These are phyloP conservation scores for Fragilariopsis cylindrus DNA, from an alignment of 108 stramenopile genomes.

Conservation along the genomic window DNA sequence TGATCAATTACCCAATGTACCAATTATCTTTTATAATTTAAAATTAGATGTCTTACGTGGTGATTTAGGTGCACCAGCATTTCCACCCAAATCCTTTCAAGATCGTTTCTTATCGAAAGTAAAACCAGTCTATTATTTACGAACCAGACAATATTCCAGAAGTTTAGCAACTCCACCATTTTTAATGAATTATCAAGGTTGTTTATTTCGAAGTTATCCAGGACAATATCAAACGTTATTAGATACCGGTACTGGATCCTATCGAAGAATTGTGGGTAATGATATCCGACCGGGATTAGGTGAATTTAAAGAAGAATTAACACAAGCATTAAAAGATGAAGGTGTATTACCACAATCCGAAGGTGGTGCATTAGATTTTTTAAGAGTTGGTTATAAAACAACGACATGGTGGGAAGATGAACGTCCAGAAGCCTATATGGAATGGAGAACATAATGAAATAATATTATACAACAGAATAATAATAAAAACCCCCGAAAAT, in stretches of 20 bases:
- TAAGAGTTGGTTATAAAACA: conserved; percentile 88
- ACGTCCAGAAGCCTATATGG: conserved; percentile 70
- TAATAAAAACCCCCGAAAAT: no score
- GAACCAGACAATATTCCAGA: conserved; percentile 91
- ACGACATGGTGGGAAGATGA: conserved; percentile 94
- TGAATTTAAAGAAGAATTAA: conserved; percentile 89
- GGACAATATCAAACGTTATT: conserved; percentile 90
- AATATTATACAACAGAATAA: no score
- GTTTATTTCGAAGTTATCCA: conserved; percentile 92
- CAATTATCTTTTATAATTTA: conserved; percentile 91
- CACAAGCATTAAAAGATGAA: conserved; percentile 78
- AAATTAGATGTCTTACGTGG: conserved; percentile 91
- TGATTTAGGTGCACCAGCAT: conserved; percentile 91
- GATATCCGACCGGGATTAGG: conserved; percentile 80
- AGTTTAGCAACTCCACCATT: conserved; percentile 84
- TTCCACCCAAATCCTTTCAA: conserved; percentile 88
- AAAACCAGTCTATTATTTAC: conserved; percentile 91
- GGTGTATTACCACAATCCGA: conserved; percentile 75
- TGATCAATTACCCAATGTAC: conserved; percentile 35
- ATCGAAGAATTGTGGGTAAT: conserved; percentile 67
- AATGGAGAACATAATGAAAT: conserved; percentile 65
- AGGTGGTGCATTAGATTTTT: conserved; percentile 71
- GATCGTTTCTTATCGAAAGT: conserved; percentile 85
- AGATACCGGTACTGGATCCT: conserved; percentile 87
- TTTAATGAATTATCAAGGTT: conserved; percentile 93